A percentile compares a stretch with the other conserved stretches of the same genome.
These are phyloP conservation scores for Fusarium decemcellulare DNA, from an alignment of 2,329 filamentous ascomycete genomes.

Conservation along the genomic window DNA sequence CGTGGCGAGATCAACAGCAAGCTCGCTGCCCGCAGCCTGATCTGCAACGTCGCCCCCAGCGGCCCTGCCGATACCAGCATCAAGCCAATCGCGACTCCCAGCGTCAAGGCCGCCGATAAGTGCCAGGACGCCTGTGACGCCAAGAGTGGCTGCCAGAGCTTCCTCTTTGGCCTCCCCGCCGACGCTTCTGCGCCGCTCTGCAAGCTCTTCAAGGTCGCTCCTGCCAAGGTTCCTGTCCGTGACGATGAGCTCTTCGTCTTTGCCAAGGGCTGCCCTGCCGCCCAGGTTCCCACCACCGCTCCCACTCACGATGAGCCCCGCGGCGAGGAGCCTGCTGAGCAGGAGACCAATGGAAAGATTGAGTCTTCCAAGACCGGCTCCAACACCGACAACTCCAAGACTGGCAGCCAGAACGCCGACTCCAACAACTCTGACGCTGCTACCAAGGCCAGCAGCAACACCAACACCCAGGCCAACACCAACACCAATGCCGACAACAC, in stretches of 20 bases:
- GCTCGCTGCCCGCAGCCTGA: slow-evolving; percentile 20
- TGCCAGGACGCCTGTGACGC: slow-evolving; percentile 18
- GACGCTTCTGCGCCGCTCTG: slow-evolving; percentile 13
- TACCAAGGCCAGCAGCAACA: no score
- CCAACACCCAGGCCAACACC: no score
- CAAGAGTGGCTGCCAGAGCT: slow-evolving; percentile 19
- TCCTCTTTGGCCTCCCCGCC: slow-evolving; percentile 22
- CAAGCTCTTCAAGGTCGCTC: slow-evolving; percentile 22
- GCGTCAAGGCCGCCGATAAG: slow-evolving; percentile 12
- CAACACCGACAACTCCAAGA: no score
- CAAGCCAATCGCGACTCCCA: slow-evolving; percentile 19
- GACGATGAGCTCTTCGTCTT: slow-evolving; percentile 18
- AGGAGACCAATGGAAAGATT: no score
- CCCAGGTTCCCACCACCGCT: not conserved
- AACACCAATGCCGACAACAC: no score
- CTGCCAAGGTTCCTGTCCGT: slow-evolving; percentile 9
- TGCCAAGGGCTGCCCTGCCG: slow-evolving; percentile 15
- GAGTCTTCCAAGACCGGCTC: no score
- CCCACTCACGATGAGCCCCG: not conserved
- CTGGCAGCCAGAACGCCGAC: no score
- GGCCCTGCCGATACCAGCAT: slow-evolving; percentile 1
- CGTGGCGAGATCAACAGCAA: not conserved
- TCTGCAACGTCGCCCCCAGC: slow-evolving; percentile 28
- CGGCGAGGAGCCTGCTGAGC: no score
- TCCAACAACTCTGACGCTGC: no score